These are phyloP conservation scores for Acacia melanoxylon DNA, from an alignment of 306 rosid genomes.

Conservation along the genomic window DNA sequence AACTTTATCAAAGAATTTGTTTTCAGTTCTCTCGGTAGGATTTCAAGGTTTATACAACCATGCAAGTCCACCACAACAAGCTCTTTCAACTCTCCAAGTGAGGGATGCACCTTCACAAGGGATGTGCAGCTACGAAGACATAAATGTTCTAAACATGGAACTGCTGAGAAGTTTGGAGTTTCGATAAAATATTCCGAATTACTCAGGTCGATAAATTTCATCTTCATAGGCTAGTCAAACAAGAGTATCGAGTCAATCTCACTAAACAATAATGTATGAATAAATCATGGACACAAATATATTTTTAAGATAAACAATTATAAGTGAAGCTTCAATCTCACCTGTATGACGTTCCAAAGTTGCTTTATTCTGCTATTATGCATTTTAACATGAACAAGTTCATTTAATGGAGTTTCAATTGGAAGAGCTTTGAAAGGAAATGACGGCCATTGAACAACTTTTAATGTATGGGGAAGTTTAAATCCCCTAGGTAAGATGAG, in stretches of 20 bases:
- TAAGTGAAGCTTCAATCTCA: neutral
- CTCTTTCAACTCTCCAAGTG: neutral
- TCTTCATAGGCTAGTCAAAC: neutral
- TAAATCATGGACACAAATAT: neutral
- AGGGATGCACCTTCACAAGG: neutral
- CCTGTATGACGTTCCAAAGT: neutral
- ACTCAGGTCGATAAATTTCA: neutral
- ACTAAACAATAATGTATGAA: neutral
- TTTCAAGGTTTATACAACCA: neutral
- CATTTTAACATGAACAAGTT: neutral
- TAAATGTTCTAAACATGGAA: neutral
- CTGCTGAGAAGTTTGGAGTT: neutral
- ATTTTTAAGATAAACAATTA: neutral
- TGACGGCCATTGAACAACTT: neutral
- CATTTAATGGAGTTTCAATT: neutral
- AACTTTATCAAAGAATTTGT: neutral
- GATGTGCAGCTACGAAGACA: neutral
- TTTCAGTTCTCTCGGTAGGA: neutral
- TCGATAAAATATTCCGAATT: neutral
- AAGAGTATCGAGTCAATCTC: neutral
- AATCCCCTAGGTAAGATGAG: neutral
- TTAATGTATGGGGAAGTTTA: neutral
- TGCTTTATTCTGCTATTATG: neutral
- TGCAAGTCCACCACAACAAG: neutral
- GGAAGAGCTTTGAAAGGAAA: neutral